Base-by-base conservation (phyloP, 2,329 filamentous ascomycete species). In the Neobulgaria alba region DNA sequence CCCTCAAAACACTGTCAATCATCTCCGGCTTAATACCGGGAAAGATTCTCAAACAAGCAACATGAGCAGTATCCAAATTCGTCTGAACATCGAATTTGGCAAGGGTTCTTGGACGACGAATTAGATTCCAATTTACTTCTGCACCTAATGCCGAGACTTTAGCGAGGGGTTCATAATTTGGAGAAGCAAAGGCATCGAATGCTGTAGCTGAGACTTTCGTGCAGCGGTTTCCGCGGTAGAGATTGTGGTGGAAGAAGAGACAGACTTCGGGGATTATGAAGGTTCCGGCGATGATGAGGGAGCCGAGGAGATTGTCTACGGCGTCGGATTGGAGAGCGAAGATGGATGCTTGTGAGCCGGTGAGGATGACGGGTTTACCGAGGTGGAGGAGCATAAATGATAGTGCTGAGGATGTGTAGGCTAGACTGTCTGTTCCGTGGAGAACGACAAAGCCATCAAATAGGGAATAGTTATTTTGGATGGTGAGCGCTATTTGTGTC, bases 241-340 rank as follows among this genome's bases (percentile, higher is more conserved):
- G 68, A 49, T 73, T 77, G 60, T 82, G 77, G 57, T 84, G 80
- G 65, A 85, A 85, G 62, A 82, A 85, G 29, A 85, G 67, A 55
- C 79, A 82, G 18, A 85, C 81, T 62, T 85, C 81, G 0, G 81
- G 80, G 38, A 85, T 81, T 70, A 80, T 79, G 56, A 85, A 84
- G 50, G 84, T 80, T 9, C 79, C 79, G 10, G 81, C 81, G 41
- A 85, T 75, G 43, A 85, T 78, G 44, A 85, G 62, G 8, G 79
- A 79, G 10, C 78, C 79, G 5, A 85, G 71, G 7, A 85, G 67
- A 45, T 85, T 85, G 56, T 84, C 79, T 7, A 79, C 75, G 4
- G 80, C 81, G 58, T 85, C 81, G 39, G 77, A 83, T 57, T 85
- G 79, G 10, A 84, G 67, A 53, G 82, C 75, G 49, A 82, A 72